Base-by-base conservation (phyloP, 495 filamentous ascomycete species). In the Achaetomiella virescens region DNA sequence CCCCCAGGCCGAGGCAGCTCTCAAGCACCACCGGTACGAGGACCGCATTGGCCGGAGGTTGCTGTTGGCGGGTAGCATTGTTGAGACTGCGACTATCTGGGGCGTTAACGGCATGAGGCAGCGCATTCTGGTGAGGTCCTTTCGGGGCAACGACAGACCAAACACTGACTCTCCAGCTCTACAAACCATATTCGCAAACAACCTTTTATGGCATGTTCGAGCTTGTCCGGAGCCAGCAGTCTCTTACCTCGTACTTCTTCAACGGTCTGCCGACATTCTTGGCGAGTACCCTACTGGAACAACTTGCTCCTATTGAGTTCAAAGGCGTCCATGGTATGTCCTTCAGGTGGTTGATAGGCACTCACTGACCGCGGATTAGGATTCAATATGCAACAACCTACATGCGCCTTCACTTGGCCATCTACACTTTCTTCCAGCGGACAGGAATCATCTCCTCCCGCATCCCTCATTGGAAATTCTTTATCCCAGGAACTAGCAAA, bases 21-120 rank as follows among this genome's bases (percentile, higher is more conserved):
- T 52, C 14, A 55, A 62, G 48, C 70, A 75, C 27, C 60, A 67
- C 9, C 61, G 66, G 25, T 72, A 71, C 31, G 74, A 78, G 52
- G 66, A 72, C 6, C 49, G 61, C 12, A 68, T 71, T 6, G 79
- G 74, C 18, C 63, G 66, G 12, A 65, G 61, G 12, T 53, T 77
- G 46, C 59, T 75, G 48, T 54, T 70, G 25, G 42, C 65, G 8
- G 73, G 73, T 5, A 66, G 71, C 12, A 52, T 67, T 1, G 54
- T 76, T 8, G 66, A 74, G 21, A 66, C 73, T n/a, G 65, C 67
- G 10, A 68, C 70, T 1, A 69, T 78, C 18, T 82, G 79, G 78
- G 78, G 78, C n/a, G 67, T 80, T 10, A 68, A 75, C 48, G 76
- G 78, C 33, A 61, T 81, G 51, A 65, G 78, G 48, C 72, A 77